Conservation (phyloP, 208 protist genomes). For the Crithidia acanthocephali region DNA sequence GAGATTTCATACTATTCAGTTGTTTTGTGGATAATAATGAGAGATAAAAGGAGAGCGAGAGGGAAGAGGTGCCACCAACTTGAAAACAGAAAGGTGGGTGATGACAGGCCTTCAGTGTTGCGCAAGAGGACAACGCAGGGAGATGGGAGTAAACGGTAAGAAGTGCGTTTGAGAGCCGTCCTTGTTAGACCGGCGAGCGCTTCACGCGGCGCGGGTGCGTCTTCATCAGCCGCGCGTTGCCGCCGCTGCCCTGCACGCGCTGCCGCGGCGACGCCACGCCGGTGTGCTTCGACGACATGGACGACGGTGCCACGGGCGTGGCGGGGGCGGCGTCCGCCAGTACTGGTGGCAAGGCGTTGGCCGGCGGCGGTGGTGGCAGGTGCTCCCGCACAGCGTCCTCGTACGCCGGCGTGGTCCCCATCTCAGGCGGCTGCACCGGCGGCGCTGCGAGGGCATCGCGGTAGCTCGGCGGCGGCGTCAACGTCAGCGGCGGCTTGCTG, state of each 20-base stretch:
- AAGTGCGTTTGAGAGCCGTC: neutral
- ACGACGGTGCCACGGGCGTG: neutral
- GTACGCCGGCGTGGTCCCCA: slow-evolving; percentile 5
- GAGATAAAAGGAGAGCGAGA: too few relatives aligned
- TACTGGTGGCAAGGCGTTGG: neutral
- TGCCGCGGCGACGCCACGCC: neutral
- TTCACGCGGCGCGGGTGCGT: slow-evolving; percentile 10
- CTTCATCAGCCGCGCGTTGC: slow-evolving; percentile 7
- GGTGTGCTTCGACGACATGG: neutral
- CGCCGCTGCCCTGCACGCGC: slow-evolving; percentile 10
- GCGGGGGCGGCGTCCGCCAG: neutral
- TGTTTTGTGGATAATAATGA: neutral
- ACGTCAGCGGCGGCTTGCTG: slow-evolving; percentile 10
- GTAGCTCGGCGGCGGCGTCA: slow-evolving; percentile 20
- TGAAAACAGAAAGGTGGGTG: too few relatives aligned
- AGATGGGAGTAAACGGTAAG: too few relatives aligned
- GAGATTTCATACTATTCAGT: neutral
- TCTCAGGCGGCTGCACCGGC: neutral
- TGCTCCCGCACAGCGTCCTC: slow-evolving; percentile 8
- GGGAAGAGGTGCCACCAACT: too few relatives aligned
- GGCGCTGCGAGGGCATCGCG: slow-evolving; percentile 12
- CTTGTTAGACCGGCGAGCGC: slow-evolving; percentile 3
- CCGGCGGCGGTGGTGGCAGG: neutral
- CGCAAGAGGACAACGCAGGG: too few relatives aligned
- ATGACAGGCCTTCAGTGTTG: too few relatives aligned